phyloP scores from a whole-genome alignment of 2,329 filamentous ascomycete species.

The Neonectria magnoliae region DNA sequence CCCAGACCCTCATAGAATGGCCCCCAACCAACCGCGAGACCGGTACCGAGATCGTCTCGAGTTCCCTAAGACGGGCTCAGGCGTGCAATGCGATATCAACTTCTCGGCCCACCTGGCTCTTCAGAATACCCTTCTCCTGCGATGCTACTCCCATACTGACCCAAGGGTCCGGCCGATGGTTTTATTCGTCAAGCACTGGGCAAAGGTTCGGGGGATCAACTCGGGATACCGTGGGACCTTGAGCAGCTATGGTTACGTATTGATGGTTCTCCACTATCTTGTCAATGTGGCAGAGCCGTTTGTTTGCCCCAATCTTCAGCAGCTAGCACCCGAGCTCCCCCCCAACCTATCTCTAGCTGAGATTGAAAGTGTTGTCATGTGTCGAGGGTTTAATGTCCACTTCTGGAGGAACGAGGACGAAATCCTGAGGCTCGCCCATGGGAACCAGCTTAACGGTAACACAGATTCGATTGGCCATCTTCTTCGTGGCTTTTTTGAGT shows the following conservation, averaged over 20 bases:
- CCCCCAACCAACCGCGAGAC: slow-evolving; percentile 62
- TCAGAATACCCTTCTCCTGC: slow-evolving; percentile 83
- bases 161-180: slow-evolving; percentile 80
- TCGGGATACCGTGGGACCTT: slow-evolving; percentile 86
- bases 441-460: slow-evolving; percentile 73
- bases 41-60: slow-evolving; percentile 72
- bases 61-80: slow-evolving; percentile 79
- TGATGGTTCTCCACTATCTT: slow-evolving; percentile 93
- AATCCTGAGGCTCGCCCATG: slow-evolving; percentile 69
- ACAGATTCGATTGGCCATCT: slow-evolving; percentile 74
- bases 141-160: slow-evolving; percentile 85
- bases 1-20: slow-evolving; percentile 60
- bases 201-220: slow-evolving; percentile 86
- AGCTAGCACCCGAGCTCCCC: slow-evolving; percentile 57
- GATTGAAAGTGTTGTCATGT: slow-evolving; percentile 45
- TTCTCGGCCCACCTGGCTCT: slow-evolving; percentile 86
- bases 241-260: slow-evolving; percentile 88
- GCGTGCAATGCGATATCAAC: slow-evolving; percentile 93
- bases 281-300: slow-evolving; percentile 84
- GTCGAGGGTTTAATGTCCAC: slow-evolving; percentile 74
- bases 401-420: slow-evolving; percentile 82
- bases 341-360: slow-evolving; percentile 41
- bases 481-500: slow-evolving; percentile 87
- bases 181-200: slow-evolving; percentile 91
- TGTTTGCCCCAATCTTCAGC: slow-evolving; percentile 85